A percentile compares a stretch with the other conserved stretches of the same genome.
These are phyloP conservation scores for Fusarium brevicatenulatum DNA, from an alignment of 2,329 filamentous ascomycete genomes.

Conservation along the genomic window DNA sequence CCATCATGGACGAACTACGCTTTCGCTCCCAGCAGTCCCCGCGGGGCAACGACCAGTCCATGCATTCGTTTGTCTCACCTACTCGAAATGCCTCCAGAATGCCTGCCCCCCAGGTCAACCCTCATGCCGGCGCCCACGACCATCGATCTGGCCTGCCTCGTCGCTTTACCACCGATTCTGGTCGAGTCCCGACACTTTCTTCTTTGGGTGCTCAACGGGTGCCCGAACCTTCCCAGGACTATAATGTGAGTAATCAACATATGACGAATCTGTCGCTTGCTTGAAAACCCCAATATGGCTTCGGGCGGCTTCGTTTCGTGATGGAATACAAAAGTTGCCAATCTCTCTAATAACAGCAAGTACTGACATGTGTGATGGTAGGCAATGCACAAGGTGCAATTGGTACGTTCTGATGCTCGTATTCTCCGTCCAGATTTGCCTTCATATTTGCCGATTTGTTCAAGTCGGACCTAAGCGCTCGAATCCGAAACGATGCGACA, in stretches of 20 bases:
- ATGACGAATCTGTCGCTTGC: background rate
- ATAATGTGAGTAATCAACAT: constrained; percentile 51
- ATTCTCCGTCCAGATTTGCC: background rate
- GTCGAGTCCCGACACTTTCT: constrained; percentile 80
- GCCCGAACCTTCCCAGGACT: constrained; percentile 61
- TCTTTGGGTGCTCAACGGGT: constrained; percentile 56
- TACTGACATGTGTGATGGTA: constrained; percentile 49
- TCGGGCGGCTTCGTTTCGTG: constrained; percentile 24
- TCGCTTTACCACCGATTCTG: constrained; percentile 92
- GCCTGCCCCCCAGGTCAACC: constrained; percentile 60
- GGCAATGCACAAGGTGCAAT: constrained; percentile 78
- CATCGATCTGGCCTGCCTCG: constrained; percentile 82
- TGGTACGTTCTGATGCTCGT: constrained; percentile 65
- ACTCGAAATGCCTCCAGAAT: constrained; percentile 75
- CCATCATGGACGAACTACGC: constrained; percentile 78
- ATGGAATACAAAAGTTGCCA: background rate
- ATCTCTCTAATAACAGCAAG: background rate
- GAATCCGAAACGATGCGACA: constrained; percentile 3
- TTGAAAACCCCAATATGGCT: background rate
- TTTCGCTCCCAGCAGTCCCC: constrained; percentile 82
- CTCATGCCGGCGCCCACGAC: constrained; percentile 65
- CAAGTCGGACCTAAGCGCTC: background rate
- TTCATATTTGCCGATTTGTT: background rate
- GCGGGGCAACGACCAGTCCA: constrained; percentile 74
- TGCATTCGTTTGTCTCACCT: constrained; percentile 79